Conservation (phyloP, 1,284 basidiomycete genomes). For the Serendipita sp. region DNA sequence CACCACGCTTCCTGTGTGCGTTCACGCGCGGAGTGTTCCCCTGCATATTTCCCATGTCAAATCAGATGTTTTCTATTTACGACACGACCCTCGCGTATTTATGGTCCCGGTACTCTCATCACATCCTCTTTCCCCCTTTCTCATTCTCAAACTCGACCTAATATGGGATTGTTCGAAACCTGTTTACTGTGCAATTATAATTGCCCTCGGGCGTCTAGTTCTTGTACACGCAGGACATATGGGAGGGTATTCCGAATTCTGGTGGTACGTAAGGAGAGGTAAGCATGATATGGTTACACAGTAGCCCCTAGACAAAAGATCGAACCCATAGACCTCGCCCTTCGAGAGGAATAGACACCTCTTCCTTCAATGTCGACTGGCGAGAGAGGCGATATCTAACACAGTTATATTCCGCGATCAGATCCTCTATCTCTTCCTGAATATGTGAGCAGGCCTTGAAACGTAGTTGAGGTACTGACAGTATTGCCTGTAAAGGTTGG, state of each 20-base stretch:
- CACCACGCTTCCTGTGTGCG: too few relatives aligned
- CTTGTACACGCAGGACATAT: not conserved
- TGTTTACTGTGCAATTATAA: not conserved
- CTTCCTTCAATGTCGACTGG: not conserved
- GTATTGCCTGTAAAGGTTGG: too few relatives aligned
- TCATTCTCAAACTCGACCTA: too few relatives aligned
- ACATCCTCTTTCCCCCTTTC: too few relatives aligned
- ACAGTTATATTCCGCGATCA: not conserved
- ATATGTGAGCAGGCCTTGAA: not conserved
- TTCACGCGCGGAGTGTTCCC: too few relatives aligned
- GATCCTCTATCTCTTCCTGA: not conserved
- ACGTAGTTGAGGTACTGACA: too few relatives aligned
- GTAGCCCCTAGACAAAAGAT: not conserved
- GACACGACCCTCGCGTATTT: too few relatives aligned
- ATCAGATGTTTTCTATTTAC: too few relatives aligned
- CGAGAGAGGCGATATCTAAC: not conserved
- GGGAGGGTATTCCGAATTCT: not conserved
- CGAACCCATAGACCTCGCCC: not conserved
- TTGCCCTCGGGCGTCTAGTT: not conserved
- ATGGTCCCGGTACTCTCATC: too few relatives aligned
- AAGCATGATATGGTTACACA: not conserved
- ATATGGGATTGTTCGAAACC: too few relatives aligned
- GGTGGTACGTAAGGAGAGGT: not conserved
- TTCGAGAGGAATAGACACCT: not conserved
- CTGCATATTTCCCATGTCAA: too few relatives aligned